phyloP scores from a whole-genome alignment of 2,329 filamentous ascomycete genomes.

The Boeremia lycopersici region DNA sequence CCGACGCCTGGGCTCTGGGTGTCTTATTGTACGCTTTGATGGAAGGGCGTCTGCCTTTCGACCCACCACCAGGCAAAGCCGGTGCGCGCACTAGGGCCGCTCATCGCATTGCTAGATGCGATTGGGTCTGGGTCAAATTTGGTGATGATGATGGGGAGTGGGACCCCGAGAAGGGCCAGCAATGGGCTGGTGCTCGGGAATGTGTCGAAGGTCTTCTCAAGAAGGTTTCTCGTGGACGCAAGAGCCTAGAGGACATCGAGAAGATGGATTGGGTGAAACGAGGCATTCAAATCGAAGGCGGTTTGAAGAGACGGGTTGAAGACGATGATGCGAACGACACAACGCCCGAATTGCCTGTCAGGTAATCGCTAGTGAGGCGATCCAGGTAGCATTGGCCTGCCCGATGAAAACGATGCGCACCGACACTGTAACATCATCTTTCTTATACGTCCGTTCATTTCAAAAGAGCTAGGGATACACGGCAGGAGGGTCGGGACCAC shows the following conservation, averaged over 20 bases:
- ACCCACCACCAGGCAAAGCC: slow-evolving; percentile 80
- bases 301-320: slow-evolving; percentile 59
- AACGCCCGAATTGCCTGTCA: slow-evolving; percentile 19
- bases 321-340: slow-evolving; percentile 44
- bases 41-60: slow-evolving; percentile 91
- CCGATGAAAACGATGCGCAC: neutral
- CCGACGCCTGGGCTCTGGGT: slow-evolving; percentile 93
- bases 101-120: slow-evolving; percentile 92
- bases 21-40: slow-evolving; percentile 92
- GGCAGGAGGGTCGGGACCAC: slow-evolving; percentile 14
- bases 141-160: slow-evolving; percentile 86
- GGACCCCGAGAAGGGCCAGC: slow-evolving; percentile 69
- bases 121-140: slow-evolving; percentile 93
- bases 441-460: slow-evolving; percentile 9
- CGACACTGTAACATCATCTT: slow-evolving; percentile 11
- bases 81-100: slow-evolving; percentile 77
- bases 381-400: neutral
- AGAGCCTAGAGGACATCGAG: slow-evolving; percentile 75
- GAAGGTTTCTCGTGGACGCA: slow-evolving; percentile 75
- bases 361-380: slow-evolving; percentile 41
- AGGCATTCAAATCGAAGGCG: slow-evolving; percentile 71
- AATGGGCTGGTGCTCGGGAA: slow-evolving; percentile 75
- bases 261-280: slow-evolving; percentile 75
- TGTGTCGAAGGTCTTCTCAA: slow-evolving; percentile 86
- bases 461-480: slow-evolving; percentile 15